Evolutionary conservation across 495 filamentous ascomycete genomes (phyloP).

Genomic region (Hypoxylon perforatum): DNA sequence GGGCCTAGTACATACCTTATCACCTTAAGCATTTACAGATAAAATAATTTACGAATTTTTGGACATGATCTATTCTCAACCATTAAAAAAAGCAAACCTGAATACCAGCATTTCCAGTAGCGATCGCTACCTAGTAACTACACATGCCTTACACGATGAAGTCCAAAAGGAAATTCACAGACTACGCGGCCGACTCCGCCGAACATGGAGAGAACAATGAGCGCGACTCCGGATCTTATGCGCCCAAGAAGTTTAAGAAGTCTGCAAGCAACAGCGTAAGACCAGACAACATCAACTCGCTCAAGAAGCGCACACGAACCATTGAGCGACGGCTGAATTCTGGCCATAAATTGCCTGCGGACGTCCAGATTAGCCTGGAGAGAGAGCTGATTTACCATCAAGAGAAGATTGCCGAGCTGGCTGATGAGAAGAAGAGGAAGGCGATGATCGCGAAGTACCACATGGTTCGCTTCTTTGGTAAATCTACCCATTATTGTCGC

Average conservation of each 20-base stretch:
- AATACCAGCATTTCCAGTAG: neutral
- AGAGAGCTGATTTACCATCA: conserved; percentile 81
- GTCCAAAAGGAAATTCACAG: conserved; percentile 48
- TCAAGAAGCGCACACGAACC: conserved; percentile 71
- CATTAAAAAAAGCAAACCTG: neutral
- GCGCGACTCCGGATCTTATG: conserved; percentile 39
- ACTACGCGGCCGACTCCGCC: conserved; percentile 41
- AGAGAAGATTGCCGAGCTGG: conserved; percentile 70
- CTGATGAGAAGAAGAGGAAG: conserved; percentile 68
- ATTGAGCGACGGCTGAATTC: conserved; percentile 70
- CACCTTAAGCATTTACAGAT: neutral
- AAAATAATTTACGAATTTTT: neutral
- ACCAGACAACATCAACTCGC: conserved; percentile 50
- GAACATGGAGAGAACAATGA: conserved; percentile 29
- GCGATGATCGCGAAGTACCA: conserved; percentile 89
- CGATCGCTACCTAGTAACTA: neutral
- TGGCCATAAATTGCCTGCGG: conserved; percentile 72
- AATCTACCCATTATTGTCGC: conserved; percentile 18
- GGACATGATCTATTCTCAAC: neutral
- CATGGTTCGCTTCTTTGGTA: conserved; percentile 92
- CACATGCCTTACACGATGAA: conserved; percentile 37
- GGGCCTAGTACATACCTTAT: neutral
- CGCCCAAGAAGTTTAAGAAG: conserved; percentile 46
- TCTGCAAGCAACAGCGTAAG: conserved; percentile 39
- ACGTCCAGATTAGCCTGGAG: conserved; percentile 79